Conservation (phyloP, 2,329 filamentous ascomycete genomes). For the Colletotrichum brevisporum region DNA sequence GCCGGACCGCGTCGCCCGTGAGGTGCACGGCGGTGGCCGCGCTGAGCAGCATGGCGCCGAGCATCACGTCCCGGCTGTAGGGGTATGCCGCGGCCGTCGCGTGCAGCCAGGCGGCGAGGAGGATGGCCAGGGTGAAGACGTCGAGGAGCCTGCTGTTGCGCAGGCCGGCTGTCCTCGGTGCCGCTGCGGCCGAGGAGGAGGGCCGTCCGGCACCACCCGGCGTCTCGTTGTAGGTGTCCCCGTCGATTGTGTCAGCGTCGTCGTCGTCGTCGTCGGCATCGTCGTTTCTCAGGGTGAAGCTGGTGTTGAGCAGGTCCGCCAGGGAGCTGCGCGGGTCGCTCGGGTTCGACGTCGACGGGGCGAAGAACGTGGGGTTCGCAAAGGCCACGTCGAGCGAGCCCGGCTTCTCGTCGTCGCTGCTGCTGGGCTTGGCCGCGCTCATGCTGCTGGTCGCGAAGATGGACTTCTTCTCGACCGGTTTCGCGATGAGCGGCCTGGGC, state of each 20-base stretch:
- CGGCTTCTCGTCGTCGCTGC: slow-evolving; percentile 25
- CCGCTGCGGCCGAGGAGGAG: background rate
- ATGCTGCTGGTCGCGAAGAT: slow-evolving; percentile 63
- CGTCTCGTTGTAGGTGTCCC: slow-evolving; percentile 4
- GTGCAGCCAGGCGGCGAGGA: slow-evolving; percentile 38
- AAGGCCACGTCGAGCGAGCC: slow-evolving; percentile 58
- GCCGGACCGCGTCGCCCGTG: slow-evolving; percentile 35
- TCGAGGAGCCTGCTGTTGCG: slow-evolving; percentile 38
- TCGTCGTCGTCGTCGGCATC: slow-evolving; percentile 45
- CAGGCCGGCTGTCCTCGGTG: slow-evolving; percentile 23
- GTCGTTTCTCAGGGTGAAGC: slow-evolving; percentile 57
- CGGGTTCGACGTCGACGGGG: slow-evolving; percentile 52
- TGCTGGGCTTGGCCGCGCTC: slow-evolving; percentile 4
- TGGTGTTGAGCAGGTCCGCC: slow-evolving; percentile 60
- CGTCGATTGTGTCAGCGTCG: slow-evolving; percentile 18
- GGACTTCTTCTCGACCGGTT: slow-evolving; percentile 59
- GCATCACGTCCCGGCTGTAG: slow-evolving; percentile 40
- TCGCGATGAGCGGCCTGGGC: slow-evolving; percentile 67
- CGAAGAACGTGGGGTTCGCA: slow-evolving; percentile 74
- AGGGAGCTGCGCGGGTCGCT: slow-evolving; percentile 60
- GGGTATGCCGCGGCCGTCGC: slow-evolving; percentile 34
- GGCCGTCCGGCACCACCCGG: background rate
- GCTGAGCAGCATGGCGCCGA: slow-evolving; percentile 41
- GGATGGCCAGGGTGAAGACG: slow-evolving; percentile 38
- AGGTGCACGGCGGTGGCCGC: slow-evolving; percentile 35